Base-by-base conservation (phyloP, 495 filamentous ascomycete genomes). In the Neurospora terricola region DNA sequence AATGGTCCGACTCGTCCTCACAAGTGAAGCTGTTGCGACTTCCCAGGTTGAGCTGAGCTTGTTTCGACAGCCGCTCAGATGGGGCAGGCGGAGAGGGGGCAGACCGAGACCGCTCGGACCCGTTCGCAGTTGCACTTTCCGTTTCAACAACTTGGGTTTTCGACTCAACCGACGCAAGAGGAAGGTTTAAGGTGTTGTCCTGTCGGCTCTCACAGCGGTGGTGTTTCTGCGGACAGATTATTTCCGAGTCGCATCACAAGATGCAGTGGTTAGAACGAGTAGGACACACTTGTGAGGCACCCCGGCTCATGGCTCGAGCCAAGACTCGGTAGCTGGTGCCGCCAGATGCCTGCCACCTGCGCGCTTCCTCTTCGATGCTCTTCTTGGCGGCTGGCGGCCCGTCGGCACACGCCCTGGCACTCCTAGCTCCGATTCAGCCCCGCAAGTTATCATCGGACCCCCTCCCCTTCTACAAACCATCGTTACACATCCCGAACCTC, bases 401-500 rank as follows among this genome's bases (percentile, higher is more conserved):
- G 37, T 18, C 38, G 71, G 42, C 30, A 34, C 37, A 62, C 23
- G 59, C 30, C 38, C 23, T 37, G 27, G 37, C 66, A 70, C 27
- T 42, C 23, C 23, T 30, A 4, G 54, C 23, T 30, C 54, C 12
- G 27, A 69, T 18, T 38, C 18, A 38, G 73, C 59, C 59, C 70
- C 72, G 69, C 70, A 75, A 78, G 70, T 72, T 75, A 70, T 48
- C 71, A 72, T 45, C 23, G 16, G 59, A 48, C 34, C 62, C 39
- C 73, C 37, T 59, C 71, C 71, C 42, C 69, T 39, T 66, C 72
- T 72, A 69, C 66, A 71, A 75, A 76, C 54, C 75, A 71, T 74
- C 70, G 76, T 74, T 72, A 36, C 70, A 62, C 73, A 70, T 74
- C 11, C 73, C 77, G 73, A 76, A 76, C 76, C 43, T 38, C 48